These are phyloP conservation scores for Calendula officinalis DNA, from an alignment of 129 eudicot genomes.

Conservation along the genomic window DNA sequence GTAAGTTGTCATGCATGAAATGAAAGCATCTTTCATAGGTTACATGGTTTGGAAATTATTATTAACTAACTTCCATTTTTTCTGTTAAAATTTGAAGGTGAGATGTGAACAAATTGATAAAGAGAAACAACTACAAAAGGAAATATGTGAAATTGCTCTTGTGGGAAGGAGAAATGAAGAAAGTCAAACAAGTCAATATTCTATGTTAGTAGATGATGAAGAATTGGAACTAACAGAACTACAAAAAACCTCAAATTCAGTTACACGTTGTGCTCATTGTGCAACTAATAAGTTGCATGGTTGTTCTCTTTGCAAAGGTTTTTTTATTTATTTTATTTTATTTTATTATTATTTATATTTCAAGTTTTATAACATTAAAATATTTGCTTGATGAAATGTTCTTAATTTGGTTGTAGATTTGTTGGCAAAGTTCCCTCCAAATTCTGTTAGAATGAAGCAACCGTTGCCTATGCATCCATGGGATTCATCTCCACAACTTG, in stretches of 20 bases:
- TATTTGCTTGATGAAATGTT: constrained; percentile 2
- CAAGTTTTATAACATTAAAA: too few species aligned
- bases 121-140: constrained; percentile 45
- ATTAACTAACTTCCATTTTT: constrained; percentile 9
- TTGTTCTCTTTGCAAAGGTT: constrained; percentile 96
- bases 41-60: constrained; percentile 11
- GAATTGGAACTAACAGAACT: constrained; percentile 81
- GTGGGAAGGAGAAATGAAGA: constrained; percentile 46
- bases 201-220: constrained; percentile 71
- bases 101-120: constrained; percentile 40
- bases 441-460: constrained; percentile 64
- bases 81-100: constrained; percentile 40
- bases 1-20: constrained; percentile 26
- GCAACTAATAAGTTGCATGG: constrained; percentile 56
- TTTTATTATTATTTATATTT: constrained; percentile 14
- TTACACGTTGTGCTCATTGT: constrained; percentile 63
- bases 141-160: constrained; percentile 66
- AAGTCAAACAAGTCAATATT: constrained; percentile 33
- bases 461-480: constrained; percentile 71
- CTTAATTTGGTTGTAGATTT: constrained; percentile 47
- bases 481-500: constrained; percentile 73
- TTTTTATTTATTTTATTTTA: constrained; percentile 7
- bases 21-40: constrained; percentile 1
- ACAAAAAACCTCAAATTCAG: constrained; percentile 74
- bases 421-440: constrained; percentile 91